Evolutionary conservation across 495 filamentous ascomycete species (phyloP).

Genomic region (Penicillium fimorum): DNA sequence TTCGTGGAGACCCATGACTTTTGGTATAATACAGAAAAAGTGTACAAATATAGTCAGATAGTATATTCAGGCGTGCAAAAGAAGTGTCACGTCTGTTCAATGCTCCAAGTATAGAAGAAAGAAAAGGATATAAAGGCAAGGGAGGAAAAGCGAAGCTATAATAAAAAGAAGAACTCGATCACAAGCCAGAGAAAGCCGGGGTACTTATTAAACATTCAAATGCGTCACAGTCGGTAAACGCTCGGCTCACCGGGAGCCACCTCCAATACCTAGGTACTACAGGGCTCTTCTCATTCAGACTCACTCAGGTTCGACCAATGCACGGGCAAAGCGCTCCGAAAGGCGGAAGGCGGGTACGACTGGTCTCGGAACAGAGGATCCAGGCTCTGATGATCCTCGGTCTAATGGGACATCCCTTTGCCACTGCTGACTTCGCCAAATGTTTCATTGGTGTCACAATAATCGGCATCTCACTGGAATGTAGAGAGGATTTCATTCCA

Average conservation of each 20-base stretch:
- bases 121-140: constrained; percentile 3
- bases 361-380: constrained; percentile 46
- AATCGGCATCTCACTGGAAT: constrained; percentile 18
- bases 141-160: constrained; percentile 9
- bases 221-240: constrained; percentile 49
- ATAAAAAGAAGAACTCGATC: constrained; percentile 32
- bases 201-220: constrained; percentile 36
- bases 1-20: constrained; percentile 54
- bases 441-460: constrained; percentile 1
- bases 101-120: constrained; percentile 6
- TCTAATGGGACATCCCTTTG: constrained; percentile 35
- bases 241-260: constrained; percentile 44
- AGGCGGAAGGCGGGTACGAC: constrained; percentile 31
- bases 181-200: constrained; percentile 36
- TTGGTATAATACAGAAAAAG: constrained; percentile 15
- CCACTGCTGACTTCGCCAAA: constrained; percentile 5
- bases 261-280: constrained; percentile 21
- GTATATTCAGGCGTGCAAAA: constrained; percentile 11
- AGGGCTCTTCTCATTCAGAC: neutral
- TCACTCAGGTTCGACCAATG: constrained; percentile 17
- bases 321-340: constrained; percentile 33
- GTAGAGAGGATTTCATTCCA: neutral
- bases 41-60: constrained; percentile 14
- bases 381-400: constrained; percentile 41
- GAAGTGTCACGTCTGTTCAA: neutral